Conservation (phyloP, 2,329 filamentous ascomycete genomes). For the Penicillium sp. region DNA sequence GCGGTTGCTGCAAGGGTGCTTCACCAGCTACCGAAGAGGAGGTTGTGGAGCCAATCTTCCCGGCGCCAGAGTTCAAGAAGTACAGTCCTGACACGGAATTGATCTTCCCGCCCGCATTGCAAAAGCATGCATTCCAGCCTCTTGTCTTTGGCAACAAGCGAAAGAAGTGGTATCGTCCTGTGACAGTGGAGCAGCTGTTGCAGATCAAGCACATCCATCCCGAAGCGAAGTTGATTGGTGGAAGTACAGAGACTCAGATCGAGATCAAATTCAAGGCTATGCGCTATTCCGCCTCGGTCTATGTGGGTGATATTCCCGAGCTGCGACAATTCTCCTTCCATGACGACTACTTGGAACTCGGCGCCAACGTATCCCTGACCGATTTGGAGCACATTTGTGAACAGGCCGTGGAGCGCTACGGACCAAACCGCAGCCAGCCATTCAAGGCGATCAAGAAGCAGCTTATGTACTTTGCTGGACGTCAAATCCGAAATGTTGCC, state of each 20-base stretch:
- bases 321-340: conserved; percentile 78
- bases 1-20: conserved; percentile 68
- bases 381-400: conserved; percentile 85
- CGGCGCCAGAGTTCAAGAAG: conserved; percentile 86
- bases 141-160: conserved; percentile 91
- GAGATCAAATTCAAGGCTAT: conserved; percentile 98
- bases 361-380: conserved; percentile 88
- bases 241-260: conserved; percentile 96
- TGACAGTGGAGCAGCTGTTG: conserved; percentile 81
- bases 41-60: conserved; percentile 61
- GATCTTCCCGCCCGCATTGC: conserved; percentile 86
- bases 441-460: conserved; percentile 93
- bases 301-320: conserved; percentile 89
- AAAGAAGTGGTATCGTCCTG: conserved; percentile 90
- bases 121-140: conserved; percentile 78
- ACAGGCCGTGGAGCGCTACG: conserved; percentile 78
- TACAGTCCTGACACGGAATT: conserved; percentile 93
- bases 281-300: conserved; percentile 86
- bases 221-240: conserved; percentile 89
- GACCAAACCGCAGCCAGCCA: conserved; percentile 68
- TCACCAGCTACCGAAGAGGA: conserved; percentile 48
- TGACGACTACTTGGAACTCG: conserved; percentile 83
- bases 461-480: conserved; percentile 88
- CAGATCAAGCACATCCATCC: conserved; percentile 88
- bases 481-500: conserved; percentile 96